Evolutionary conservation across 345 rosid genomes (phyloP), one percentile per base, ranked within the genome.

Genomic region (Linum tenue): DNA sequence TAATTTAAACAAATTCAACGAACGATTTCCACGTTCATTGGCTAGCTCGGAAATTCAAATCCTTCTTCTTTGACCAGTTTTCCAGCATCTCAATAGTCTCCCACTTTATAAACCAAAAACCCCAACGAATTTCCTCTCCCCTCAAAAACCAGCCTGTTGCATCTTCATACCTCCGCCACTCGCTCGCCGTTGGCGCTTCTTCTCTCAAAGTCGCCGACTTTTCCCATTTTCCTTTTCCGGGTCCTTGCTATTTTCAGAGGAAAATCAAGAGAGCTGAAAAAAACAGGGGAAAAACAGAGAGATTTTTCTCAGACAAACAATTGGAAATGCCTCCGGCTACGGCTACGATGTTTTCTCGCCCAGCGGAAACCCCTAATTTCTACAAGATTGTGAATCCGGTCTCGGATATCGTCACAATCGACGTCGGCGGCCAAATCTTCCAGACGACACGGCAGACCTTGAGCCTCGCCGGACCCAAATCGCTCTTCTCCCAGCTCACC

Each of bases 381-480:
- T 67, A 16, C 39, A 37, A 57, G 12, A 15, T 10, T 9, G 14
- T 48, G 12, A 48, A 58, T 35, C 10, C 50, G 1, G 15, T 2
- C 12, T 53, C 77, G 7, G 69, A 66, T 63, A 43, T 75, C 10
- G 38, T 75, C 36, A 80, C 92, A 22, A 62, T 94, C 59, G 82
- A 88, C 65, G 96, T 91, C 3, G 97, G 97, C 56, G 89, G 89
- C 15, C 83, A 85, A 69, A 80, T 85, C 41, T 89, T 95, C 69
- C 97, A 91, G 43, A 84, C 97, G 15, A 85, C 91, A 37, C 84
- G 82, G 65, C 95, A 84, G 61, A 91, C 99, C 65, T 72, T 91
- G 31, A 11, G 77, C 56, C 67, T 79, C 6, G 89, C 91, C 10
- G 97, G 92, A 10, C 71, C 95, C 37, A 60, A 76, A 39, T 90